phyloP scores from a whole-genome alignment of 75 land plant genomes.

The Gnetum montanum region DNA sequence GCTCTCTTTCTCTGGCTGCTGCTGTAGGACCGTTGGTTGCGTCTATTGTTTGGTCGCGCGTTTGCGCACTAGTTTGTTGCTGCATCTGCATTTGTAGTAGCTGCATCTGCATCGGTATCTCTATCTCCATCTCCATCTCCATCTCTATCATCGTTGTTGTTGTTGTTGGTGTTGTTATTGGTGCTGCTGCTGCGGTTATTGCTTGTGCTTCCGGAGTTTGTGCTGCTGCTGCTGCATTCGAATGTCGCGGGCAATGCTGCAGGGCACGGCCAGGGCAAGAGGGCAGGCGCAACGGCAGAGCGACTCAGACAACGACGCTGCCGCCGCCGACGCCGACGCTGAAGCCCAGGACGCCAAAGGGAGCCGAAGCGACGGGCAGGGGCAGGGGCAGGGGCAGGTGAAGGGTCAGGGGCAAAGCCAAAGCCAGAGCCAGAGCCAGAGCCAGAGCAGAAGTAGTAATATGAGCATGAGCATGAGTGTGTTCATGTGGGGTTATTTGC shows the following conservation, averaged over 20 bases:
- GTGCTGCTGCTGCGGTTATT: no score
- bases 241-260: background rate
- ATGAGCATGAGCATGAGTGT: conserved; percentile 33
- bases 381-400: background rate
- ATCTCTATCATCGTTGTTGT: background rate
- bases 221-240: background rate
- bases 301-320: no score
- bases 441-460: conserved; percentile 11
- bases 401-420: background rate
- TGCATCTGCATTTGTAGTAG: background rate
- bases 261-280: background rate
- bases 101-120: background rate
- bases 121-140: no score
- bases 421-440: conserved; percentile 13
- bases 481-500: conserved; percentile 94
- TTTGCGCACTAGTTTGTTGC: background rate
- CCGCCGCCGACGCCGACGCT: no score
- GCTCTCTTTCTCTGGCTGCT: background rate
- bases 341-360: no score
- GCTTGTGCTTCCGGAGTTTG: background rate
- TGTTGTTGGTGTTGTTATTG: background rate
- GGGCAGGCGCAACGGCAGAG: no score
- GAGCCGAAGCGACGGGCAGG: background rate
- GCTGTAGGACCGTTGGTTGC: background rate
- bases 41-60: background rate